phyloP scores from a whole-genome alignment of 2,329 filamentous ascomycete species.

The Xylariaceae sp. region DNA sequence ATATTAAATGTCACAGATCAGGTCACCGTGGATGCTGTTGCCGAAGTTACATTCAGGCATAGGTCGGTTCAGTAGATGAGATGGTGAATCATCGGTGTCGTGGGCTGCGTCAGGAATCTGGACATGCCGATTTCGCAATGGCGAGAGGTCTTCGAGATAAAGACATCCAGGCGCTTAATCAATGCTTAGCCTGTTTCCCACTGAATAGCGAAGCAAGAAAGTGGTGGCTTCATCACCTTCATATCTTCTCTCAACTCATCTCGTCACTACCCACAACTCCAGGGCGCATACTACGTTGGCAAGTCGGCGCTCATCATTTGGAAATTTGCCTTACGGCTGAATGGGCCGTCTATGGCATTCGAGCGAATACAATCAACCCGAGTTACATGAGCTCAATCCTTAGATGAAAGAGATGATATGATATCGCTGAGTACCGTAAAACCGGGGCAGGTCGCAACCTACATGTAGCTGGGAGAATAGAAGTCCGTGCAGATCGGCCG shows the following conservation, averaged over 20 bases:
- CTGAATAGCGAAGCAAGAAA: slow-evolving; percentile 8
- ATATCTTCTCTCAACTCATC: slow-evolving; percentile 9
- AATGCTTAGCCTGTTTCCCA: slow-evolving; percentile 6
- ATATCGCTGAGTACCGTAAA: neutral
- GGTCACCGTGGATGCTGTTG: slow-evolving; percentile 1
- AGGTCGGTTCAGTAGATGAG: slow-evolving; percentile 6
- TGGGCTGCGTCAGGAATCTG: slow-evolving; percentile 8
- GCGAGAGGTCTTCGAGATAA: slow-evolving; percentile 11
- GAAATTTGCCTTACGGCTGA: slow-evolving; percentile 11
- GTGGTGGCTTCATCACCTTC: slow-evolving; percentile 8
- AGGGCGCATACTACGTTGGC: slow-evolving; percentile 10
- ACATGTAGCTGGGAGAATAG: neutral
- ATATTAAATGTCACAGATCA: slow-evolving; percentile 8
- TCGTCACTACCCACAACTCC: slow-evolving; percentile 10
- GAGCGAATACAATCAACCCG: slow-evolving; percentile 7
- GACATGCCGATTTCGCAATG: slow-evolving; percentile 11
- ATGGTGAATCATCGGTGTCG: slow-evolving; percentile 9
- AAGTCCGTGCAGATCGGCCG: neutral
- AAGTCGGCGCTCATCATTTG: slow-evolving; percentile 5
- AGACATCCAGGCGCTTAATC: slow-evolving; percentile 7
- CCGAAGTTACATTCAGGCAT: no score
- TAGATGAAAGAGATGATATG: neutral
- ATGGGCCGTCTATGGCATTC: slow-evolving; percentile 11
- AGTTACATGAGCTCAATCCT: slow-evolving; percentile 1
- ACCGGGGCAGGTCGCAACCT: neutral